phyloP scores from a whole-genome alignment of 2,329 filamentous ascomycete species.

The Neurospora crassa region DNA sequence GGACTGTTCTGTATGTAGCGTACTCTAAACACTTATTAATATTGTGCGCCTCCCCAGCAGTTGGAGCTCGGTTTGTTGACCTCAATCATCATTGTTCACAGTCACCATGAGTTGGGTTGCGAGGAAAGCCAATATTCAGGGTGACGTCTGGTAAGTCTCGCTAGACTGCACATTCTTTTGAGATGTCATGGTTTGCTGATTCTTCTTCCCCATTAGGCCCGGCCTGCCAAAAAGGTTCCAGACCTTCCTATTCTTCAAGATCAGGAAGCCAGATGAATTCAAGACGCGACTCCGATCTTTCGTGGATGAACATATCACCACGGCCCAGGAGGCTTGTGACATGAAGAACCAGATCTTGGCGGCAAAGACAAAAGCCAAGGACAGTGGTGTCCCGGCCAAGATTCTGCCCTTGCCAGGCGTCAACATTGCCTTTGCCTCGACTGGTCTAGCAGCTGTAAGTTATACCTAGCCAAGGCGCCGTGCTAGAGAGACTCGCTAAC shows the following conservation, averaged over 20 bases:
- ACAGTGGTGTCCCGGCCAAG: background rate
- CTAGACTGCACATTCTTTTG: background rate
- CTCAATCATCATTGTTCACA: background rate
- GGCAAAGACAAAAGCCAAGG: background rate
- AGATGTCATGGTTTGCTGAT: background rate
- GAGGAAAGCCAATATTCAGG: background rate
- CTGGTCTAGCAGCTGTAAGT: background rate
- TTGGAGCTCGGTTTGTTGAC: background rate
- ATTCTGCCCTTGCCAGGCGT: background rate
- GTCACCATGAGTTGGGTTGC: background rate
- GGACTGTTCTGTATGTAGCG: background rate
- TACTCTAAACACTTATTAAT: background rate
- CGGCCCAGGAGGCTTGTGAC: background rate
- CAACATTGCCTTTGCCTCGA: background rate
- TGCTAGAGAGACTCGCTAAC: background rate
- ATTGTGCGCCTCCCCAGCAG: background rate
- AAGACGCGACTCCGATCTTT: background rate
- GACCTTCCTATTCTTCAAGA: background rate
- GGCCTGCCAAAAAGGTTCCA: background rate
- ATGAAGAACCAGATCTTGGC: background rate
- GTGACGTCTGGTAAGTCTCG: background rate
- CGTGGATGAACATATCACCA: background rate
- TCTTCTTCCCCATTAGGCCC: background rate
- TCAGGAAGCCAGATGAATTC: background rate
- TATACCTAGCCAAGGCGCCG: background rate